These are phyloP conservation scores for Puccinia triticina DNA, from an alignment of 1,284 basidiomycete genomes.

Conservation along the genomic window DNA sequence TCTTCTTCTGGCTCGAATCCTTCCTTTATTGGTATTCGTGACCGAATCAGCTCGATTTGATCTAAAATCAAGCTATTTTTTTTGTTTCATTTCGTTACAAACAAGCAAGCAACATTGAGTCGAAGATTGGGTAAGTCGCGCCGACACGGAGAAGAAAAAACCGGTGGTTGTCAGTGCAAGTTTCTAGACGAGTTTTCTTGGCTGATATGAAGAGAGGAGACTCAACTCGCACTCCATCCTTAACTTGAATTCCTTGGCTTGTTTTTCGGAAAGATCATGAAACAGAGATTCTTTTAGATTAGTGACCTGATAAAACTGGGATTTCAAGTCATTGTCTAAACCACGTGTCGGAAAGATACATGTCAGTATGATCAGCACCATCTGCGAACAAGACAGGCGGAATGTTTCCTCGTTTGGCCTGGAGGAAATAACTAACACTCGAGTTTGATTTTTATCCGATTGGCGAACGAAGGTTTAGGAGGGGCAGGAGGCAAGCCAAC, in stretches of 20 bases:
- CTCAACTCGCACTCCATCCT: slow-evolving; percentile 33
- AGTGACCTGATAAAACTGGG: slow-evolving; percentile 13
- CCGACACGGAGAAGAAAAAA: no score
- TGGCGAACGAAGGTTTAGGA: slow-evolving; percentile 26
- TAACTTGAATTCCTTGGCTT: slow-evolving; percentile 13
- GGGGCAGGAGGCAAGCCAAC: background rate
- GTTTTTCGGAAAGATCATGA: slow-evolving; percentile 15
- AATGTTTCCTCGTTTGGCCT: background rate
- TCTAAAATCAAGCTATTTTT: slow-evolving; percentile 1
- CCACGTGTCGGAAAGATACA: background rate
- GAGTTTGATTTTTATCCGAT: slow-evolving; percentile 21
- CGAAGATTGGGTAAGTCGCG: background rate
- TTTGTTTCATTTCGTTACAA: background rate
- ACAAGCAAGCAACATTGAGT: background rate
- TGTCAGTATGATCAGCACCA: background rate
- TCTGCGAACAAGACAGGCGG: background rate
- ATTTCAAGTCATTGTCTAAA: slow-evolving; percentile 6
- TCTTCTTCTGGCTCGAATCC: background rate
- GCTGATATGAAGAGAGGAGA: background rate
- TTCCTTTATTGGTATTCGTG: background rate
- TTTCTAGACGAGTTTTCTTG: background rate
- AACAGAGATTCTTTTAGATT: slow-evolving; percentile 18
- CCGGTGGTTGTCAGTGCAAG: background rate
- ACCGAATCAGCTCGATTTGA: slow-evolving; percentile 24
- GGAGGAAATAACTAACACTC: background rate